Conservation (phyloP, 148 eudicot species). For the Beta vulgaris region DNA sequence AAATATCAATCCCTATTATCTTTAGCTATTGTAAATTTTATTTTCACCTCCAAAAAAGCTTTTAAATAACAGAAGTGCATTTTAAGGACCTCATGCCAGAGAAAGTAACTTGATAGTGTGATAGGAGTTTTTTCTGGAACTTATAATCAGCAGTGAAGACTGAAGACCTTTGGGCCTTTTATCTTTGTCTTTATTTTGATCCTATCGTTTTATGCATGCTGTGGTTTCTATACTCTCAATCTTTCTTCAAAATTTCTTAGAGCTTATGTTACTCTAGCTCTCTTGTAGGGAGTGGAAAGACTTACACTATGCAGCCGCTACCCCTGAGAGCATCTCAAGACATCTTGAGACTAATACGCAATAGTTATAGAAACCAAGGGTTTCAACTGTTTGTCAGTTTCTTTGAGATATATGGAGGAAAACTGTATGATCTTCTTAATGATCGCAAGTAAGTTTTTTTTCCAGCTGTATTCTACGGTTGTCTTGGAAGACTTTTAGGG, state of each 20-base stretch:
- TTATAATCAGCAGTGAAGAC: background rate
- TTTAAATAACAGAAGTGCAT: background rate
- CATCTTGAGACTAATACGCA: slow-evolving; percentile 54
- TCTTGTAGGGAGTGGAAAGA: slow-evolving; percentile 77
- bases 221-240: background rate
- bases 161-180: background rate
- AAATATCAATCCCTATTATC: background rate
- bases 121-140: background rate
- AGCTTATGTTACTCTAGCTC: background rate
- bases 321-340: slow-evolving; percentile 72
- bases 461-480: slow-evolving; percentile 1
- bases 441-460: slow-evolving; percentile 58
- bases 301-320: slow-evolving; percentile 78
- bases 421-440: slow-evolving; percentile 71
- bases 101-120: background rate
- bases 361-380: slow-evolving; percentile 59
- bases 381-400: slow-evolving; percentile 73
- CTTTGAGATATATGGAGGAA: slow-evolving; percentile 85
- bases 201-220: background rate
- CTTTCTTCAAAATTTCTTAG: background rate
- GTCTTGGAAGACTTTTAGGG: background rate
- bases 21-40: background rate
- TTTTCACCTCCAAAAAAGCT: background rate
- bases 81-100: background rate
- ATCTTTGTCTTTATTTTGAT: background rate